Percentiles rank a stretch among this genome's conserved stretches.
Conservation (phyloP, 176 grass and related monocot species). For the bread wheat (Triticum aestivum) region DNA sequence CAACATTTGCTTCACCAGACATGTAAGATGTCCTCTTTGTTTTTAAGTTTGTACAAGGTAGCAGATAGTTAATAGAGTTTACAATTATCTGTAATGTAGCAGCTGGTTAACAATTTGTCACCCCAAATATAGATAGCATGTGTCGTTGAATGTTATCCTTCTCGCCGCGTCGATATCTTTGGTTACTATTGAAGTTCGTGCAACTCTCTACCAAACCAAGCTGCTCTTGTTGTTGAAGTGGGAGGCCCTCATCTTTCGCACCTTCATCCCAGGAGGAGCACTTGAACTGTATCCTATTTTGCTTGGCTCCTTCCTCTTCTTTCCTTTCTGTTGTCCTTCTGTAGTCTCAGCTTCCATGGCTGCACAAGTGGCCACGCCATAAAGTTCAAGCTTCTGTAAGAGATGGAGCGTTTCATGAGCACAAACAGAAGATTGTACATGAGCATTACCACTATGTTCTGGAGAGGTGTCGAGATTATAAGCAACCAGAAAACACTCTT, state of each 20-base stretch:
- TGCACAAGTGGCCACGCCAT: conserved; percentile 15
- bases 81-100: too few species aligned
- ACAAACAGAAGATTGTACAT: not conserved
- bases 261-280: conserved; percentile 35
- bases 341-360: conserved; percentile 37
- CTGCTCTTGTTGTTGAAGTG: conserved; percentile 49
- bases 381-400: not conserved
- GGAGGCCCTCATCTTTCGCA: too few species aligned
- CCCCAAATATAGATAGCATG: not conserved
- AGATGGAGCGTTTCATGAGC: not conserved
- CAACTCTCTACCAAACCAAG: conserved; percentile 21
- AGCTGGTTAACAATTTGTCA: too few species aligned
- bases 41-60: not conserved
- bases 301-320: conserved; percentile 29
- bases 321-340: not conserved
- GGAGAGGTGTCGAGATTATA: conserved; percentile 5
- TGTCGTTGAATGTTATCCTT: not conserved
- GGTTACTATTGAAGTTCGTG: not conserved
- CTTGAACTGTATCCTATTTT: conserved; percentile 38
- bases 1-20: not conserved
- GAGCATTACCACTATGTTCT: conserved; percentile 29
- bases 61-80: too few species aligned
- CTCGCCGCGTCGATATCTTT: not conserved
- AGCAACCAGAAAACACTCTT: conserved; percentile 14
- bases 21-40: not conserved